Conservation (phyloP, 2,329 filamentous ascomycete genomes). For the Aspergillus costaricaensis region DNA sequence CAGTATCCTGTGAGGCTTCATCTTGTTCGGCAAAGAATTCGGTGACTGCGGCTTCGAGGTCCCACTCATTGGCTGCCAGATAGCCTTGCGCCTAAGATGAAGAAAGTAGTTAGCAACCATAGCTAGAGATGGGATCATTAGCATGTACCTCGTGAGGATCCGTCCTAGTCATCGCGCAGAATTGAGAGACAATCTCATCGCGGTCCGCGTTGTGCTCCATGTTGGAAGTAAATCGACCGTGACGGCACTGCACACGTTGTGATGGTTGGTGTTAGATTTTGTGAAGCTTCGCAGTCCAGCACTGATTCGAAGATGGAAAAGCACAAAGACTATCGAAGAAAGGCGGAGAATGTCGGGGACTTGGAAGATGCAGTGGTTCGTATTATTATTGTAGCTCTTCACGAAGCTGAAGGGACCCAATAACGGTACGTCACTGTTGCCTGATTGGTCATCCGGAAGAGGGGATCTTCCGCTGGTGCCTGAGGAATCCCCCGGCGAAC, state of each 20-base stretch:
- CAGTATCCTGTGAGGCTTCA: conserved; percentile 39
- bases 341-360: background rate
- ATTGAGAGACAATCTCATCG: conserved; percentile 53
- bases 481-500: conserved; percentile 15
- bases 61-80: conserved; percentile 66
- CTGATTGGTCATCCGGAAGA: conserved; percentile 40
- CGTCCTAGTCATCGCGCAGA: conserved; percentile 59
- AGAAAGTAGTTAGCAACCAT: conserved; percentile 1
- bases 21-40: conserved; percentile 60
- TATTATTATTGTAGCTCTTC: conserved; percentile 1
- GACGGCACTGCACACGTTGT: background rate
- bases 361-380: background rate
- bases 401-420: conserved; percentile 11
- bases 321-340: background rate
- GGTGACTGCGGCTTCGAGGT: conserved; percentile 63
- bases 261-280: background rate
- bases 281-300: background rate
- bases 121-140: background rate
- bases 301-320: background rate
- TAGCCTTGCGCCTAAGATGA: conserved; percentile 64
- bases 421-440: conserved; percentile 40
- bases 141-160: conserved; percentile 50
- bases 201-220: conserved; percentile 42
- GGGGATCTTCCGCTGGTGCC: conserved; percentile 27
- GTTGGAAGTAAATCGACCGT: conserved; percentile 15